These are phyloP conservation scores for Cryphonectria radicalis DNA, from an alignment of 2,329 filamentous ascomycete genomes.

Conservation along the genomic window DNA sequence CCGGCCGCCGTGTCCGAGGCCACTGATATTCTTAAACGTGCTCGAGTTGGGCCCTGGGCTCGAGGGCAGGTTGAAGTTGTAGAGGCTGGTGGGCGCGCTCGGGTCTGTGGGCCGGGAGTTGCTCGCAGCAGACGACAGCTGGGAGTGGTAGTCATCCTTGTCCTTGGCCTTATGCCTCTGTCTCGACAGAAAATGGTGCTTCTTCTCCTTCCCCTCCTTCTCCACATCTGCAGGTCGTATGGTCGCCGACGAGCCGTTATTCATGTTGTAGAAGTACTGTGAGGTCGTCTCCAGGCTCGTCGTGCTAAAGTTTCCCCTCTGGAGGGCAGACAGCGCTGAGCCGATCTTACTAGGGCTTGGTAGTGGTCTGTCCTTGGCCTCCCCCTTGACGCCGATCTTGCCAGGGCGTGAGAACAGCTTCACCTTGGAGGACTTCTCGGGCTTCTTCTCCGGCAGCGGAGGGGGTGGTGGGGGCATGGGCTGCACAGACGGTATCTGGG, in stretches of 20 bases:
- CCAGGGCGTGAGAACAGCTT: constrained; percentile 81
- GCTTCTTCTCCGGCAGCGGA: constrained; percentile 61
- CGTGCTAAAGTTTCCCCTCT: constrained; percentile 71
- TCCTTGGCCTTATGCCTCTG: constrained; percentile 77
- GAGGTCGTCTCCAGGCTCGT: constrained; percentile 68
- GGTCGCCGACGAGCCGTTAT: constrained; percentile 78
- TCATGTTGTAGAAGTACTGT: constrained; percentile 71
- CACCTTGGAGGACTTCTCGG: constrained; percentile 73
- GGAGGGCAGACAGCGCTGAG: constrained; percentile 67
- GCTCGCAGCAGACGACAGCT: constrained; percentile 75
- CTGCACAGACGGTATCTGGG: constrained; percentile 37
- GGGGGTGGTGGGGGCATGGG: constrained; percentile 46
- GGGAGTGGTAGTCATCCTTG: constrained; percentile 74
- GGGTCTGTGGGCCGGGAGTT: constrained; percentile 79
- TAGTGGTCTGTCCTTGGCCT: constrained; percentile 67
- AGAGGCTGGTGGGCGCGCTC: constrained; percentile 73
- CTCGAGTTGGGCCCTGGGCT: constrained; percentile 69
- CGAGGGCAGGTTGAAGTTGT: constrained; percentile 76
- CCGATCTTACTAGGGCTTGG: constrained; percentile 75
- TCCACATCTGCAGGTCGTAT: constrained; percentile 68
- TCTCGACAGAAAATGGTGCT: constrained; percentile 78
- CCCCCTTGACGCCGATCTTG: constrained; percentile 73
- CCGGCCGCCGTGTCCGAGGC: constrained; percentile 77
- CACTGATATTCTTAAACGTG: constrained; percentile 82
- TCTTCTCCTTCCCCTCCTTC: constrained; percentile 74